Percentiles rank a stretch among this genome's conserved stretches.
Conservation (phyloP, 2,329 filamentous ascomycete genomes). For the Hyphodiscus sp. region DNA sequence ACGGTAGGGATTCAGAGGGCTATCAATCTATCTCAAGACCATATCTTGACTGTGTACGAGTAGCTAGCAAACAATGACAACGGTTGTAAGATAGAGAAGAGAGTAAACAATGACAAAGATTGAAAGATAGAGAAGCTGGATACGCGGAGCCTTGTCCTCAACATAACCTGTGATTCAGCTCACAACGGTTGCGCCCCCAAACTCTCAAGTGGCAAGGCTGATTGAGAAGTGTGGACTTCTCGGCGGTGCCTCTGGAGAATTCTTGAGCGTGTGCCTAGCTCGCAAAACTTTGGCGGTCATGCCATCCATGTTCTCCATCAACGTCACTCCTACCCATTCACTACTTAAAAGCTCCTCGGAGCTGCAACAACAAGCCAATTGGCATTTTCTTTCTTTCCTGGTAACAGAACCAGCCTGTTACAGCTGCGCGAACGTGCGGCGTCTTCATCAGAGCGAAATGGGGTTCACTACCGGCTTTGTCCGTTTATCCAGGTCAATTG, state of each 20-base stretch:
- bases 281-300: constrained; percentile 18
- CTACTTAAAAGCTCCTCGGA: constrained; percentile 13
- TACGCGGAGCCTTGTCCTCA: neutral
- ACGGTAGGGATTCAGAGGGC: too few relatives aligned
- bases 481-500: constrained; percentile 31
- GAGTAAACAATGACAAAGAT: too few relatives aligned
- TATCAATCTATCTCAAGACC: too few relatives aligned
- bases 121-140: neutral
- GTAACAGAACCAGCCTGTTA: neutral
- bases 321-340: constrained; percentile 9
- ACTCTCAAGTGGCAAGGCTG: neutral
- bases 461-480: constrained; percentile 72
- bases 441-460: constrained; percentile 40
- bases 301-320: constrained; percentile 2
- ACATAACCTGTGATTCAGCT: neutral
- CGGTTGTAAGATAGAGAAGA: neutral
- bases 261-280: neutral
- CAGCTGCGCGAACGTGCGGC: constrained; percentile 10
- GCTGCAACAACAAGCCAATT: constrained; percentile 13
- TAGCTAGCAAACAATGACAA: too few relatives aligned
- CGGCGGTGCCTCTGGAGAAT: neutral
- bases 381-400: neutral
- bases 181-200: neutral
- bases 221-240: neutral
- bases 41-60: too few relatives aligned